A percentile compares a stretch with the other conserved stretches of the same genome.
phyloP scores from a whole-genome alignment of 805 yeast genomes.

The Limtongia smithiae region DNA sequence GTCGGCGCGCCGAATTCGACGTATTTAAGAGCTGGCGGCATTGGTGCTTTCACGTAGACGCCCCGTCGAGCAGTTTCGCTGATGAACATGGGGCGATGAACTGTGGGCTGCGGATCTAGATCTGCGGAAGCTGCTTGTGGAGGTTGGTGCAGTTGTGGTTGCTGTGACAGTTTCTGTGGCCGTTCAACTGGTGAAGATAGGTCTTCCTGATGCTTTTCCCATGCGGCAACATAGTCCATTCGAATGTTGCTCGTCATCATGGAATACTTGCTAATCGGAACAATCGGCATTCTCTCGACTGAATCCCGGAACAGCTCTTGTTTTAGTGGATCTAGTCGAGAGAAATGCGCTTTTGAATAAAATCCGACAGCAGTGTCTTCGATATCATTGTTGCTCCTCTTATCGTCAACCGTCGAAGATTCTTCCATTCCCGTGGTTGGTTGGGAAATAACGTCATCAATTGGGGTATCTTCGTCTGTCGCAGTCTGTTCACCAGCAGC shows the following conservation, averaged over 20 bases:
- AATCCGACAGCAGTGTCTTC: conserved; percentile 1
- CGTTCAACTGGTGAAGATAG: neutral
- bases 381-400: neutral
- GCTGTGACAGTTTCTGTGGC: neutral
- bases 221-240: conserved; percentile 4
- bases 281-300: conserved; percentile 39
- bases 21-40: conserved; percentile 80
- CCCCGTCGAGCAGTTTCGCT: conserved; percentile 23
- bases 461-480: neutral
- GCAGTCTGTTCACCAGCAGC: neutral
- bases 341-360: conserved; percentile 11
- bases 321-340: conserved; percentile 11
- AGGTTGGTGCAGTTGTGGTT: neutral
- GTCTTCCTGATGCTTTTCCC: conserved; percentile 2
- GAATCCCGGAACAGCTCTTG: conserved; percentile 31
- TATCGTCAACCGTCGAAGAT: no score
- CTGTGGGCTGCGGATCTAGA: no score
- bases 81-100: conserved; percentile 18
- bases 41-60: conserved; percentile 68
- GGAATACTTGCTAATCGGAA: conserved; percentile 26
- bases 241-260: conserved; percentile 10
- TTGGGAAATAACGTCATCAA: no score
- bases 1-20: conserved; percentile 85
- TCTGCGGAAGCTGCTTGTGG: neutral
- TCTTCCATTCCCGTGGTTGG: no score